Conservation (phyloP, 148 eudicot species). For the Camellia sinensis region DNA sequence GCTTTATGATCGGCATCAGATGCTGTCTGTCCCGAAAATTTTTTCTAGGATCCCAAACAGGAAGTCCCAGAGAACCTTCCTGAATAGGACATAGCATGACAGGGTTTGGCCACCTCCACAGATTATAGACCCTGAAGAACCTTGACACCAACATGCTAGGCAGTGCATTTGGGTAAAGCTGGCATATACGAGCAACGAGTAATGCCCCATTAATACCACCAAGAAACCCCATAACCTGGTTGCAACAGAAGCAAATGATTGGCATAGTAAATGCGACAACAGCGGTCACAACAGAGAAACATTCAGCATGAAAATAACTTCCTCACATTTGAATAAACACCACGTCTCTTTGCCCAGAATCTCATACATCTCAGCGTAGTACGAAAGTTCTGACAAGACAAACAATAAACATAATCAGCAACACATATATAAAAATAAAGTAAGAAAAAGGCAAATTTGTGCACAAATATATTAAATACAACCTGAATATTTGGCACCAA, state of each 20-base stretch:
- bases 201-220: conserved; percentile 79
- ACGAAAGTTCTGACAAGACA: conserved; percentile 48
- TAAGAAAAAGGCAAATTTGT: background rate
- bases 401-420: background rate
- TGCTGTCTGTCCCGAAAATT: conserved; percentile 47
- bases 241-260: background rate
- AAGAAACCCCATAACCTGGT: conserved; percentile 59
- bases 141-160: conserved; percentile 71
- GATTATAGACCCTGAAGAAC: conserved; percentile 59
- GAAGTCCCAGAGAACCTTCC: conserved; percentile 53
- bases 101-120: conserved; percentile 78
- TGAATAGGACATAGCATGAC: conserved; percentile 60
- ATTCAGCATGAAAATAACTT: background rate
- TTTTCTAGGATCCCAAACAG: conserved; percentile 66
- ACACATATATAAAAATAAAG: background rate
- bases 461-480: background rate
- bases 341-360: conserved; percentile 77
- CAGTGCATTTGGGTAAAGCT: conserved; percentile 66
- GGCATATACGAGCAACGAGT: conserved; percentile 70
- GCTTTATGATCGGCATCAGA: conserved; percentile 72
- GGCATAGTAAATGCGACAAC: background rate
- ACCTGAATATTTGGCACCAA: conserved; percentile 78
- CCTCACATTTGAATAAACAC: conserved; percentile 79
- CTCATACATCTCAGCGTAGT: conserved; percentile 77
- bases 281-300: background rate